Base-by-base conservation (phyloP, 139 green algal species). In the Chlorella sorokiniana region DNA sequence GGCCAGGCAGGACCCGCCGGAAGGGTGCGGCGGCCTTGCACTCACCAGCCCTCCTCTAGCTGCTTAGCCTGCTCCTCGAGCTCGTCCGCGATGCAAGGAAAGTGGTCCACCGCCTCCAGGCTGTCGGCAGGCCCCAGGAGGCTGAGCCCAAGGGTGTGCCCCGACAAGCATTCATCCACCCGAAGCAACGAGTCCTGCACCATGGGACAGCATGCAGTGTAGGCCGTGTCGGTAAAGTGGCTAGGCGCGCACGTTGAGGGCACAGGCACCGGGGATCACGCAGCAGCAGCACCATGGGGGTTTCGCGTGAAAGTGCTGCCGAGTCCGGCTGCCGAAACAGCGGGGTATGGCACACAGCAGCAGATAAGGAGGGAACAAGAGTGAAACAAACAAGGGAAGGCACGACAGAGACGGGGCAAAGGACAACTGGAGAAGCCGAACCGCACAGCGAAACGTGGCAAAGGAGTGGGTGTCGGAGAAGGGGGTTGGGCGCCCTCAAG, bases 41-140 rank as follows among this genome's bases (percentile, higher is more conserved):
- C 73, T 40, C 73, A 83, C 76, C 70, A 82, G 0, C 78, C 78
- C 22, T 67, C 52, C 35, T 87, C 83, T 33, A 87, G 38, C 29
- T 37, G 52, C 74, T 82, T 84, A 16, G 77, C 83, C 76, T 87
- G 69, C 33, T 82, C 51, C 81, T 87, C 83, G 10, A 87, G 68
- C 78, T 82, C 78, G 37, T 81, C 78, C 33, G 78, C 83, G 8
- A 84, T 31, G 74, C 83, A 87, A 14, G 72, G 78, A 44, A 87
- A 85, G 69, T 74, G 54, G 29, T 56, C 74, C 3, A 22, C 7
- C 59, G 25, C 11, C 23, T 11, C 51, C 7, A 31, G 6, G 14
- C 25, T 42, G 29, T 29, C 70, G 31, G 40, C n/a, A 10, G 65
- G 63, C 45, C 23, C 27, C n/a, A 29, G n/a, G 69, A 42, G 69